Evolutionary conservation across 108 stramenopile species (phyloP), one percentile per base, ranked within the genome.

Genomic region (Epithemia pelagica): DNA sequence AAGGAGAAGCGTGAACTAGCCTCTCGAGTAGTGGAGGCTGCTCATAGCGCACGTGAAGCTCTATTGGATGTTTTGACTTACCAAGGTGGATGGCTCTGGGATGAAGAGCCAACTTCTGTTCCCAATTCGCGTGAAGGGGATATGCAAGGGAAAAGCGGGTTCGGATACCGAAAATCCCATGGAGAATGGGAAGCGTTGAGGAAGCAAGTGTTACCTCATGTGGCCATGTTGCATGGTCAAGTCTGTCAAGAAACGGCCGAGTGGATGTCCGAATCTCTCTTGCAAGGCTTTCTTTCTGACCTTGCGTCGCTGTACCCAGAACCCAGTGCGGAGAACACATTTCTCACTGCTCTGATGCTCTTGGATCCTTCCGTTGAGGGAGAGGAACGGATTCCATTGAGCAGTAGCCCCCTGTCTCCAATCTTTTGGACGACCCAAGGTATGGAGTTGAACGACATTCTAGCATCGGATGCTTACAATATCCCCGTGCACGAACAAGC

Each of bases 1-100:
- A 68, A 71, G 21, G 26, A 74, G 8, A 61, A 78, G 52, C 52
- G 46, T 2, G 56, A 65, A 52, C 2, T 66, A 28, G 65, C 61
- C 46, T 10, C n/a, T 51, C 7, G 2, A 22, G 52, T 62, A 25
- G 61, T 54, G 1, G 37, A 30, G 58, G 51, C 58, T 2, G 64
- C 90, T 28, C 72, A 65, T 33, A 62, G 68, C 23, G 87, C 81
- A 2, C 74, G 73, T 23, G 67, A 72, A 24, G 71, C 73, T 52
- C 69, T 87, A 62, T 56, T 73, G 54, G 65, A 59, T 24, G 90
- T 92, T 54, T 73, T 92, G 30, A 65, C 76, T 18, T 67, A 80
- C 67, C 75, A 66, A 0, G 87, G 90, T 70, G 90, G 90, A 7
- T 92, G 86, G 87, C 73, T 91, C 27, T 59, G 72, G 19, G 1